Percentiles rank a stretch among this genome's conserved stretches.
Conservation (phyloP, 441 rosid species). For the Populus hybrid region DNA sequence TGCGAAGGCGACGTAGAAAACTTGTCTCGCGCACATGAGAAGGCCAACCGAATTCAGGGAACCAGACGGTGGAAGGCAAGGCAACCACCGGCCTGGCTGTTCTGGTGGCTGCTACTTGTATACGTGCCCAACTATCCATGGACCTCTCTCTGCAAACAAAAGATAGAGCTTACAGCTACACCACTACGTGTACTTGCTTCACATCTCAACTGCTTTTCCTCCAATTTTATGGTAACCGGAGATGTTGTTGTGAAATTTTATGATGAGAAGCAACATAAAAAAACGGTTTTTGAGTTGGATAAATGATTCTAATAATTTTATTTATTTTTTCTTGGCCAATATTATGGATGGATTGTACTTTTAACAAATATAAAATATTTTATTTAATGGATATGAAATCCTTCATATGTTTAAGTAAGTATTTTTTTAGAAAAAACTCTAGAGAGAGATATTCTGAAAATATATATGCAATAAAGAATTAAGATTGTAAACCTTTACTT, state of each 20-base stretch:
- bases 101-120: not conserved
- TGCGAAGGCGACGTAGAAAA: not conserved
- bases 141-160: not conserved
- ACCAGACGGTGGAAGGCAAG: not conserved
- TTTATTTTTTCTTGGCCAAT: too few relatives aligned
- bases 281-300: too few relatives aligned
- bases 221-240: not conserved
- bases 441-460: too few relatives aligned
- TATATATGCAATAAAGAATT: too few relatives aligned
- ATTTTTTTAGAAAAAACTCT: too few relatives aligned
- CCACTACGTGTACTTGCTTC: not conserved
- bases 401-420: rapidly evolving
- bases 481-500: rapidly evolving
- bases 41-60: not conserved
- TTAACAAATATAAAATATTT: too few relatives aligned
- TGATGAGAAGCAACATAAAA: too few relatives aligned
- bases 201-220: not conserved
- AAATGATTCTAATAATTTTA: too few relatives aligned
- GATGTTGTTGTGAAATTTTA: not conserved
- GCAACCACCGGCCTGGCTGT: not conserved
- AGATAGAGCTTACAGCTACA: not conserved
- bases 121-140: not conserved
- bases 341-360: too few relatives aligned
- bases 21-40: not conserved
- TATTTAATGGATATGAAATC: rapidly evolving